Conservation (phyloP, 2,329 filamentous ascomycete genomes). For the Arachnomyces sp. region DNA sequence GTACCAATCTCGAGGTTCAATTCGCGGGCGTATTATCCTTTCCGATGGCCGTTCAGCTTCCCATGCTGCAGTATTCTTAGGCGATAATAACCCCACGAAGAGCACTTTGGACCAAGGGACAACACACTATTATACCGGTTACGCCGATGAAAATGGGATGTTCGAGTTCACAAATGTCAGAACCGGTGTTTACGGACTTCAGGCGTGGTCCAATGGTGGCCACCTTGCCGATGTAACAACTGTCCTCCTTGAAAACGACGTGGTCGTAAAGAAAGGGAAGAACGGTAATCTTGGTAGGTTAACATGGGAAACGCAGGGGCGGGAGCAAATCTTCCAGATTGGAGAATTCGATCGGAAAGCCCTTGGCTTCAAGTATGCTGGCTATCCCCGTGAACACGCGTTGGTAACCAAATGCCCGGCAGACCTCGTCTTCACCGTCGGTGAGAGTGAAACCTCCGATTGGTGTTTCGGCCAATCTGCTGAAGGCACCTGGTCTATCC, state of each 20-base stretch:
- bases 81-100: conserved; percentile 39
- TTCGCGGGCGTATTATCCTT: conserved; percentile 38
- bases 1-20: conserved; percentile 43
- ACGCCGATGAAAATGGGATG: conserved; percentile 35
- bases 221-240: conserved; percentile 39
- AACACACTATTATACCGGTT: conserved; percentile 43
- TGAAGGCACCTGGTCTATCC: conserved; percentile 29
- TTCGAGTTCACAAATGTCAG: conserved; percentile 41
- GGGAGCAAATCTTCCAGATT: conserved; percentile 41
- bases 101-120: conserved; percentile 42
- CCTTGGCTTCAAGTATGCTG: conserved; percentile 37
- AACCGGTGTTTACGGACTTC: conserved; percentile 38
- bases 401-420: conserved; percentile 38
- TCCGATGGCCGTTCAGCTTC: conserved; percentile 42
- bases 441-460: conserved; percentile 30
- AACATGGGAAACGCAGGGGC: conserved; percentile 32
- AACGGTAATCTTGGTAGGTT: conserved; percentile 32
- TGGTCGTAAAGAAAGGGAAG: conserved; percentile 29
- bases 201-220: conserved; percentile 44
- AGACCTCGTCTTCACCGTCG: conserved; percentile 39
- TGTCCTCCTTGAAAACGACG: conserved; percentile 33
- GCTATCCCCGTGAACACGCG: conserved; percentile 38
- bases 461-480: conserved; percentile 45
- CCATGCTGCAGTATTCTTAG: conserved; percentile 43
- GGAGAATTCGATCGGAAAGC: conserved; percentile 42